Percentiles rank a stretch among this genome's conserved stretches.
Conservation (phyloP, 2,329 filamentous ascomycete genomes). For the Cryphonectria japonica region DNA sequence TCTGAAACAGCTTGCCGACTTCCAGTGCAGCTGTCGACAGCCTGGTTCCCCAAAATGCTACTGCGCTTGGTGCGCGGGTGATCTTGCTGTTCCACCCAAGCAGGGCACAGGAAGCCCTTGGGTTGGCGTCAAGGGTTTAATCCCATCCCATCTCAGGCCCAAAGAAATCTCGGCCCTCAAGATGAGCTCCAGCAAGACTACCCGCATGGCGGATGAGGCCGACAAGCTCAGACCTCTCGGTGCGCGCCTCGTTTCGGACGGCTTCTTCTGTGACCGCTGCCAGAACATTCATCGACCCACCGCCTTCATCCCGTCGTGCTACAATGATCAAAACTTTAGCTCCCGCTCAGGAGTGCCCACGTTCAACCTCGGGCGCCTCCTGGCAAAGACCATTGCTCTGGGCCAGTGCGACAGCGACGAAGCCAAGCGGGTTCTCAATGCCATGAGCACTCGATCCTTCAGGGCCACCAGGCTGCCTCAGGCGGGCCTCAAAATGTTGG, state of each 20-base stretch:
- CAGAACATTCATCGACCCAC: background rate
- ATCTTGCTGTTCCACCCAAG: background rate
- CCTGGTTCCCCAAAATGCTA: background rate
- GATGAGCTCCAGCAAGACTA: background rate
- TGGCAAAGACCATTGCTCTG: background rate
- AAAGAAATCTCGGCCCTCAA: background rate
- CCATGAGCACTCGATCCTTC: background rate
- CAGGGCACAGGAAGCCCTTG: background rate
- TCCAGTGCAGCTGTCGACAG: background rate
- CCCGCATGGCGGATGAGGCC: background rate
- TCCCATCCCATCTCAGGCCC: background rate
- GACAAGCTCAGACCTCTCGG: background rate
- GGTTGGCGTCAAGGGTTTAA: background rate
- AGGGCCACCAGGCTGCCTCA: background rate
- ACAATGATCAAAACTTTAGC: background rate
- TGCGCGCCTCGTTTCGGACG: background rate
- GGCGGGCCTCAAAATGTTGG: background rate
- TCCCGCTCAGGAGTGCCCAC: background rate
- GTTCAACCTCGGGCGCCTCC: slow-evolving; percentile 1
- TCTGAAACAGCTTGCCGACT: background rate
- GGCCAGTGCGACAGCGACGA: background rate
- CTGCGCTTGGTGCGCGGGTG: background rate
- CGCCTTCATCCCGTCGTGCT: slow-evolving; percentile 2
- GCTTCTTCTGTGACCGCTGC: background rate
- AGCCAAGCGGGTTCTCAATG: background rate